phyloP scores from a whole-genome alignment of 2,329 filamentous ascomycete genomes.

The Purpureocillium lavendulum region DNA sequence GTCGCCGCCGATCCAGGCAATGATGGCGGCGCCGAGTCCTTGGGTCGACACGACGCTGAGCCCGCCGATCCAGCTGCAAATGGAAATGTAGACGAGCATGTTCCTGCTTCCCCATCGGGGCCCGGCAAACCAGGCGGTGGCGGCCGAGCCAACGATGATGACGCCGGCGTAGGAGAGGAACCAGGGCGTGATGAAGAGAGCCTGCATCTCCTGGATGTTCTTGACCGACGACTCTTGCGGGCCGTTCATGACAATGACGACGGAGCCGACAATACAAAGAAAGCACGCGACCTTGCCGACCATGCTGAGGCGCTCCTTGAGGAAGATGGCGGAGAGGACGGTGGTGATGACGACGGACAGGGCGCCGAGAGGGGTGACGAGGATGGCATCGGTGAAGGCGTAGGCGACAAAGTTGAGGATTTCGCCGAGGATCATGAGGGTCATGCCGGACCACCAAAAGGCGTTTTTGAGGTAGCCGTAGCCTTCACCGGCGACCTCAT shows the following conservation, averaged over 20 bases:
- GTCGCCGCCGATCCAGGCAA: conserved; percentile 73
- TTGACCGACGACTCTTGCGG: conserved; percentile 76
- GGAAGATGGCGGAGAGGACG: conserved; percentile 83
- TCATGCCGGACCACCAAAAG: conserved; percentile 96
- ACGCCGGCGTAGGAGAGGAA: conserved; percentile 82
- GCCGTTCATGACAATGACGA: conserved; percentile 92
- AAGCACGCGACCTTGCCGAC: conserved; percentile 96
- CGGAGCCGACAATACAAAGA: conserved; percentile 84
- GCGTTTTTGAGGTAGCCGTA: conserved; percentile 94
- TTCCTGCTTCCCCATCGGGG: conserved; percentile 91
- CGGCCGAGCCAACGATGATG: conserved; percentile 62
- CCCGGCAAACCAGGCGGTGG: conserved; percentile 71
- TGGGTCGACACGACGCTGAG: conserved; percentile 93
- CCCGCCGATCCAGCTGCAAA: conserved; percentile 91
- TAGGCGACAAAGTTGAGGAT: conserved; percentile 97
- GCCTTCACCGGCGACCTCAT: conserved; percentile 89
- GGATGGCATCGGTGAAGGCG: conserved; percentile 90
- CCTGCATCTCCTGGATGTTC: conserved; percentile 87
- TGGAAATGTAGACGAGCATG: conserved; percentile 95
- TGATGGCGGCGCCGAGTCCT: conserved; percentile 82
- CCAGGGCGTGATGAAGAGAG: conserved; percentile 75
- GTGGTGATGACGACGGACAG: conserved; percentile 89
- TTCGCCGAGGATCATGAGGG: conserved; percentile 91
- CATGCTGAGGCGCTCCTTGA: conserved; percentile 92
- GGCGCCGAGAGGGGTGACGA: conserved; percentile 87